Base-by-base conservation (phyloP, 169 alveolate species). In the Plasmodium adleri region DNA sequence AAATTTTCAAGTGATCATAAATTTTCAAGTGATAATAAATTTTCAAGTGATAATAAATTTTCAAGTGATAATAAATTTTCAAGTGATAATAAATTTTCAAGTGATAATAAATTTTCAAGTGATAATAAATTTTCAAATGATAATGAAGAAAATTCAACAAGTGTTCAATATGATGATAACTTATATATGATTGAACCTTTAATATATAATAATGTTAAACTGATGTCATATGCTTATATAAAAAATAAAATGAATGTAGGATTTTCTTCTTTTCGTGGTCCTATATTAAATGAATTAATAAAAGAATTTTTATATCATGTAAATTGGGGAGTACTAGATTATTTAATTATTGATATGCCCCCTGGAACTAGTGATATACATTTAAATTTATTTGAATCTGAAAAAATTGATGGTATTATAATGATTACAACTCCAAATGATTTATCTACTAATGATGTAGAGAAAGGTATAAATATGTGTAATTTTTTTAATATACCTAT, bases 281-380 rank as follows among this genome's bases (percentile, higher is more conserved):
- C 99, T 0, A 95, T 97, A 90, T 96, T 96, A 43, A 97, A 98
- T 72, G 96, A 97, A 71, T 94, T 98, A 56, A 97, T 97, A 32
- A 95, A 95, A 47, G 97, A 97, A 91, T 91, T 98, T 88, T 91
- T 98, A 32, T 75, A 94, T 47, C 90, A 96, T 80, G 98, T 99
- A 12, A 93, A 96, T 72, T 99, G 99, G 99, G 99, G 99, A n/a
- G 97, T 96, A 12, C 92, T 99, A 68, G 99, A 99, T 85, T 98
- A 97, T 76, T 94, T 99, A 83, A 95, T 99, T 12, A 94, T 99
- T 50, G 99, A 99, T 93, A 92, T 98, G 74, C 99, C 99, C 1
- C 99, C 99, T 3, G 99, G 99, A 0, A 99, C 99, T 7, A 99
- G 99, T 50, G 99, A 99, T 91, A 98, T 98, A 67, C 97, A 98